These are phyloP conservation scores for Curvularia sp. DNA, from an alignment of 2,329 filamentous ascomycete genomes.

Conservation along the genomic window DNA sequence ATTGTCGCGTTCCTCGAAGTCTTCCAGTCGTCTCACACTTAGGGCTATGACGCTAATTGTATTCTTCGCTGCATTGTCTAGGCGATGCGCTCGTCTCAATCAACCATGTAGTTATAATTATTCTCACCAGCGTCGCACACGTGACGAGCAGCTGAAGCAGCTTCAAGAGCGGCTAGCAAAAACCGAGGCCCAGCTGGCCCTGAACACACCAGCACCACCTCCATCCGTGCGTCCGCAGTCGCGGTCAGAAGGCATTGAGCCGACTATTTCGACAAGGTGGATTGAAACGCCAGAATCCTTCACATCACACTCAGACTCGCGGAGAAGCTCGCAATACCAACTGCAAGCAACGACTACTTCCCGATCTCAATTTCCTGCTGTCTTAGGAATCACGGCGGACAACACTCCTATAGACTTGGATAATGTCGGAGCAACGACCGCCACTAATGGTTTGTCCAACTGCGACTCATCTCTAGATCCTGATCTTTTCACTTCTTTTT, in stretches of 20 bases:
- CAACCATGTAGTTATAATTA: neutral
- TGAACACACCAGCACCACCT: neutral
- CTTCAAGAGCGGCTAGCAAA: conserved; percentile 4
- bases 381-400: neutral
- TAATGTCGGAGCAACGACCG: too few relatives aligned
- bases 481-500: neutral
- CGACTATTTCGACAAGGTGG: neutral
- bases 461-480: neutral
- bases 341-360: neutral
- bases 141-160: conserved; percentile 3
- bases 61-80: neutral
- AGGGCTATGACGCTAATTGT: neutral
- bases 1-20: neutral
- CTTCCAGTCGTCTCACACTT: neutral
- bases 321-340: neutral
- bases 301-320: neutral
- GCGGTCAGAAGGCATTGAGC: neutral
- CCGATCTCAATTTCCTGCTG: neutral
- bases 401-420: neutral
- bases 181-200: neutral
- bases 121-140: neutral
- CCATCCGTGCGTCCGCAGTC: neutral
- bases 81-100: conserved; percentile 1
- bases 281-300: neutral
- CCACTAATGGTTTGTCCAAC: neutral